phyloP scores from a whole-genome alignment of 768 basidiomycete genomes.

The Ramaria sp. region DNA sequence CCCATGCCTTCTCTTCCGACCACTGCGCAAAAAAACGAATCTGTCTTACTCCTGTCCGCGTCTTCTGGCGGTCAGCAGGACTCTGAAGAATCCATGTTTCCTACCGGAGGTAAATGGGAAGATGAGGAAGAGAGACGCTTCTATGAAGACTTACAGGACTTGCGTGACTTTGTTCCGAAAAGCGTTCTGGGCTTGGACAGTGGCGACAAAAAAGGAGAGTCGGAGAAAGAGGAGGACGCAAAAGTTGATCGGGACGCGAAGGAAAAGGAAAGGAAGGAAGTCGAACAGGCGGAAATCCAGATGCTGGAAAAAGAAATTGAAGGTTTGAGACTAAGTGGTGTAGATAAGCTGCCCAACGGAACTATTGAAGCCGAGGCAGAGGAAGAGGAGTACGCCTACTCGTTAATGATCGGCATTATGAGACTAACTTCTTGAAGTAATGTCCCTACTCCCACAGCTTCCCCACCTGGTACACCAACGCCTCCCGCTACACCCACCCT shows the following conservation, averaged over 20 bases:
- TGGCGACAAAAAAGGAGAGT: not conserved
- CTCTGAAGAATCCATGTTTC: slow-evolving; percentile 21
- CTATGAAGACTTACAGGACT: slow-evolving; percentile 86
- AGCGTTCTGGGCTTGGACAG: slow-evolving; percentile 70
- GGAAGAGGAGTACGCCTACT: slow-evolving; percentile 33
- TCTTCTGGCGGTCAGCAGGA: slow-evolving; percentile 40
- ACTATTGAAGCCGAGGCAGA: slow-evolving; percentile 17
- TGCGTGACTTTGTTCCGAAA: slow-evolving; percentile 85
- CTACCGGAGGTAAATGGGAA: slow-evolving; percentile 80
- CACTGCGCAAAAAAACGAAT: slow-evolving; percentile 67
- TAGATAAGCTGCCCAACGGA: slow-evolving; percentile 8
- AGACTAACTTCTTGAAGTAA: slow-evolving; percentile 13
- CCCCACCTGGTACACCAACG: slow-evolving; percentile 50
- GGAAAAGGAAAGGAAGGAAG: slow-evolving; percentile 30
- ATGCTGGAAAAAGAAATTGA: slow-evolving; percentile 73
- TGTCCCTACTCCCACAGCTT: slow-evolving; percentile 51
- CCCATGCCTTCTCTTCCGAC: slow-evolving; percentile 79
- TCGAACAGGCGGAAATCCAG: slow-evolving; percentile 57
- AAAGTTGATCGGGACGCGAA: slow-evolving; percentile 18
- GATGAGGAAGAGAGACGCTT: slow-evolving; percentile 94
- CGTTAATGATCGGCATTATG: not conserved
- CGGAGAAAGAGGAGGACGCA: slow-evolving; percentile 22
- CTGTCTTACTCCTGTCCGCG: slow-evolving; percentile 59
- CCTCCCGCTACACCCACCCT: slow-evolving; percentile 55
- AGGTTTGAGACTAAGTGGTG: slow-evolving; percentile 36